Conservation (phyloP, 257 asterid species). For the Verbascum thapsus region DNA sequence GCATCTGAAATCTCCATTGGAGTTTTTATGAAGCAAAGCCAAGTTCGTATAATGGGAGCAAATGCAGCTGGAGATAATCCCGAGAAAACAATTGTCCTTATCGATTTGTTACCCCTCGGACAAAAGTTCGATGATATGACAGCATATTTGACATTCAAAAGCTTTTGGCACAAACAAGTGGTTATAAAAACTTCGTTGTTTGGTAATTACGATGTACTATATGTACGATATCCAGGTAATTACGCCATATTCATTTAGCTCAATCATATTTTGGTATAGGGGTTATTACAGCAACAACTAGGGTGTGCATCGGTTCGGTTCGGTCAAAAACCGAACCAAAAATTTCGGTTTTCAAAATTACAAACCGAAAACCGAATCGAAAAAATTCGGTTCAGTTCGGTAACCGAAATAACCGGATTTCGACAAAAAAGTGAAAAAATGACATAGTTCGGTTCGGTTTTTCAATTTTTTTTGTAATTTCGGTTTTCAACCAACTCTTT, state of each 20-base stretch:
- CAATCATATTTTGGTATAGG: conserved; percentile 3
- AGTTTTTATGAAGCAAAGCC: conserved; percentile 74
- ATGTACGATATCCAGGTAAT: conserved; percentile 88
- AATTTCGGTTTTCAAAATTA: too few species aligned
- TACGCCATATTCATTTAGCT: conserved; percentile 11
- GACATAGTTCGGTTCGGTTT: too few species aligned
- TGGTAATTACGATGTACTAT: conserved; percentile 81
- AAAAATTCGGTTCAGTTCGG: too few species aligned
- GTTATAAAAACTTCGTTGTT: conserved; percentile 54
- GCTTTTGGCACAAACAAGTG: conserved; percentile 85
- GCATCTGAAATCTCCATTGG: conserved; percentile 82
- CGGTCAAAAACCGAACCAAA: too few species aligned
- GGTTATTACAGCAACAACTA: too few species aligned
- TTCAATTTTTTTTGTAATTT: too few species aligned
- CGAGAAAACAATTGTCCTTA: conserved; percentile 73
- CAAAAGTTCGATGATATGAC: conserved; percentile 63
- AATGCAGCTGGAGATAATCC: conserved; percentile 77
- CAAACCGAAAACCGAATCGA: too few species aligned
- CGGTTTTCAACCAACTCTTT: too few species aligned
- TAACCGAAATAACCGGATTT: too few species aligned
- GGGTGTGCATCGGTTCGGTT: too few species aligned
- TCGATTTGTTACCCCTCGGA: conserved; percentile 83
- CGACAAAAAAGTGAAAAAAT: too few species aligned
- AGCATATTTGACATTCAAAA: conserved; percentile 59
- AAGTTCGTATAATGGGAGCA: conserved; percentile 96